Percentiles rank a stretch among this genome's conserved stretches.
These are phyloP conservation scores for Candida dajiaensis DNA, from an alignment of 805 yeast genomes.

Conservation along the genomic window DNA sequence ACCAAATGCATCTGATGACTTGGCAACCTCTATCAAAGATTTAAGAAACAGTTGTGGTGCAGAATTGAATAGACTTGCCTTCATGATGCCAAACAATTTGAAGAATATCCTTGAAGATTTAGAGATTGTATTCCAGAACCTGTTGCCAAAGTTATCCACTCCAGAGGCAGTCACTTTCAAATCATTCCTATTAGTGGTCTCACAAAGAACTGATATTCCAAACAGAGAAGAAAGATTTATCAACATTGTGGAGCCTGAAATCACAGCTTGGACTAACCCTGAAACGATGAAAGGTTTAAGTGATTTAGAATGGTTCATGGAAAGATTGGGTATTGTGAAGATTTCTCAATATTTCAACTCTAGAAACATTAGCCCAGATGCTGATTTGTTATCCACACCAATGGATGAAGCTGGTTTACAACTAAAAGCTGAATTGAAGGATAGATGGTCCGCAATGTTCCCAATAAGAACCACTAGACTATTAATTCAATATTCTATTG, in stretches of 20 bases:
- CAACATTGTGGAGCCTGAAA: slow-evolving; percentile 87
- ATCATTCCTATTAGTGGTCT: slow-evolving; percentile 85
- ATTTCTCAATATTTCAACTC: slow-evolving; percentile 87
- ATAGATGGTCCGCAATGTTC: slow-evolving; percentile 89
- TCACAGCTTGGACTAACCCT: slow-evolving; percentile 89
- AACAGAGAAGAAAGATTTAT: slow-evolving; percentile 75
- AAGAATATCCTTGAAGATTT: slow-evolving; percentile 75
- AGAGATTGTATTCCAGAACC: slow-evolving; percentile 71
- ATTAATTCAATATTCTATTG: slow-evolving; percentile 92
- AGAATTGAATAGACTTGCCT: slow-evolving; percentile 88
- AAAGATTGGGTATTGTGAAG: slow-evolving; percentile 87
- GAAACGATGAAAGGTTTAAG: slow-evolving; percentile 82
- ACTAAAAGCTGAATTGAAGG: slow-evolving; percentile 72
- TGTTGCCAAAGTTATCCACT: slow-evolving; percentile 70
- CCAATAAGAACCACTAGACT: slow-evolving; percentile 95
- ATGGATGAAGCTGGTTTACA: slow-evolving; percentile 87
- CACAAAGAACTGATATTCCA: slow-evolving; percentile 74
- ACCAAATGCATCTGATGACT: slow-evolving; percentile 58
- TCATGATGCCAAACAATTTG: slow-evolving; percentile 88
- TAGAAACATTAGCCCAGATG: slow-evolving; percentile 71
- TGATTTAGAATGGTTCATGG: slow-evolving; percentile 98
- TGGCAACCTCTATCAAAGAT: slow-evolving; percentile 76
- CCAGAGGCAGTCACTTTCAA: slow-evolving; percentile 94
- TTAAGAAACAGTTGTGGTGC: slow-evolving; percentile 90
- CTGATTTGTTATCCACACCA: slow-evolving; percentile 67